Percentiles rank a stretch among this genome's conserved stretches.
Evolutionary conservation across 1,284 basidiomycete genomes (phyloP).

Genomic region (Cystobasidium pallidum): DNA sequence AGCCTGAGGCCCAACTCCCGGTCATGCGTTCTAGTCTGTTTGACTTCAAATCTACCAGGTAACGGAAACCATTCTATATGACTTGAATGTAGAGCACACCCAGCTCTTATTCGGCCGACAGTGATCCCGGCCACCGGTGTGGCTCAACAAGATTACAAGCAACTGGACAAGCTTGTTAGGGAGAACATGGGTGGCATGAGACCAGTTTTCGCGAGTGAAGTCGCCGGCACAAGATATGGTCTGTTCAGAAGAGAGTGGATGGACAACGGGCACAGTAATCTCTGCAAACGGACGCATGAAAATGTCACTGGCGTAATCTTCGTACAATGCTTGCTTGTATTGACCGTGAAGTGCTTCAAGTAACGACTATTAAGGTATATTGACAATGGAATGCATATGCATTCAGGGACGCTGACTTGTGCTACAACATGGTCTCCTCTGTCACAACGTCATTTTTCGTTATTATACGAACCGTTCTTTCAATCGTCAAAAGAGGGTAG

Average conservation of each 20-base stretch:
- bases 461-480: not conserved
- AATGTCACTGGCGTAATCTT: conserved; percentile 29
- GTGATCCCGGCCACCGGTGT: too few relatives aligned
- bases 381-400: not conserved
- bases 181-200: conserved; percentile 30
- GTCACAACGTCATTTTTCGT: too few relatives aligned
- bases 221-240: conserved; percentile 41
- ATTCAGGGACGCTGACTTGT: too few relatives aligned
- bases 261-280: conserved; percentile 33
- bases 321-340: not conserved
- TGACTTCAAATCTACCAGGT: too few relatives aligned
- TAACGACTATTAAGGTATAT: conserved; percentile 22
- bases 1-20: conserved; percentile 30
- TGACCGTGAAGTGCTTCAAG: not conserved
- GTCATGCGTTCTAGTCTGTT: too few relatives aligned
- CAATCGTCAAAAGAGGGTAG: not conserved
- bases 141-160: conserved; percentile 16
- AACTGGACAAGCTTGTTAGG: conserved; percentile 20
- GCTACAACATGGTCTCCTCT: too few relatives aligned
- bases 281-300: conserved; percentile 40
- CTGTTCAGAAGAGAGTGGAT: conserved; percentile 36
- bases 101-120: too few relatives aligned
- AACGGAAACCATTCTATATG: too few relatives aligned
- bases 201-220: conserved; percentile 30
- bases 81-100: too few relatives aligned